A percentile compares a stretch with the other conserved stretches of the same genome.
Evolutionary conservation across 495 filamentous ascomycete species (phyloP).

Genomic region (Aspergillus olivimuriae): DNA sequence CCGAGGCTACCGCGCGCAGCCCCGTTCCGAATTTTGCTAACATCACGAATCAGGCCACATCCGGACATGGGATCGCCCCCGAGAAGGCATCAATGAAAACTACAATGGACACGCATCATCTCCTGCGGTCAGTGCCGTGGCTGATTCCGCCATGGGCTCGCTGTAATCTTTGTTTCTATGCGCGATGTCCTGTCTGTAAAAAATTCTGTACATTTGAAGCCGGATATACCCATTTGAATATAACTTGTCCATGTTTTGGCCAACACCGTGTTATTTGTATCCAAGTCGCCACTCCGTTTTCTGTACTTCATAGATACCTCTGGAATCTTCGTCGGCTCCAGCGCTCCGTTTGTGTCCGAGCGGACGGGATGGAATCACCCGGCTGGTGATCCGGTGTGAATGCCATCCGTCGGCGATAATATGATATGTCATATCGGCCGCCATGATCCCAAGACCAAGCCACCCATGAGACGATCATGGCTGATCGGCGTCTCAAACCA

Average conservation of each 20-base stretch:
- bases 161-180: constrained; percentile 4
- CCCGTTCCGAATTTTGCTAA: constrained; percentile 9
- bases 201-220: constrained; percentile 8
- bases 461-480: no score
- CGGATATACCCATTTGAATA: constrained; percentile 9
- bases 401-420: no score
- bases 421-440: no score
- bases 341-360: no score
- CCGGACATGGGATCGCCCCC: constrained; percentile 78
- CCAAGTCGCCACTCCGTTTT: no score
- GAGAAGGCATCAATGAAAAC: constrained; percentile 43
- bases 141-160: constrained; percentile 16
- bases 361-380: no score
- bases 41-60: constrained; percentile 62
- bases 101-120: constrained; percentile 18
- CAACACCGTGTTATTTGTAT: neutral
- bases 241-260: neutral
- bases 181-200: no score
- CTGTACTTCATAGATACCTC: no score
- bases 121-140: constrained; percentile 11
- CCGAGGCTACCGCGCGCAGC: constrained; percentile 1
- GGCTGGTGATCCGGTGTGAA: no score
- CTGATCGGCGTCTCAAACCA: no score
- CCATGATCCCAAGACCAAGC: no score
- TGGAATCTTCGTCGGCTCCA: no score